These are phyloP conservation scores for Cucurbita ficifolia DNA, from an alignment of 306 rosid species.

Conservation along the genomic window DNA sequence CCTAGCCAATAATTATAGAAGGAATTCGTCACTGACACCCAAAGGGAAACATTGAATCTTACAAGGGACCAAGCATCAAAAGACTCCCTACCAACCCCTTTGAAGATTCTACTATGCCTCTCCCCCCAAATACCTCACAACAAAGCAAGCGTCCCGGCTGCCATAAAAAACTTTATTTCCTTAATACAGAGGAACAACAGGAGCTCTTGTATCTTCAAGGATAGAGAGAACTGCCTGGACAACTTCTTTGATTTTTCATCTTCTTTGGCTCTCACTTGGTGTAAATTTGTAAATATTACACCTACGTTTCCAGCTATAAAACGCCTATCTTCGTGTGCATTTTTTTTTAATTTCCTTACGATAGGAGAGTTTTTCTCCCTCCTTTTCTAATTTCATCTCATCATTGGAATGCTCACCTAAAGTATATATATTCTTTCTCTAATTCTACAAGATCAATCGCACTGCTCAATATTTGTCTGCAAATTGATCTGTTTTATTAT, in stretches of 20 bases:
- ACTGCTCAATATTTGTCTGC: not conserved
- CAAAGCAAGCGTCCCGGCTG: not conserved
- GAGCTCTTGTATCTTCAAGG: not conserved
- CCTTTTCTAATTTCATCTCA: not conserved
- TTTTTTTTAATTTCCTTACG: not conserved
- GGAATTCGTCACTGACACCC: too few relatives aligned
- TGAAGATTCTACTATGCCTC: not conserved
- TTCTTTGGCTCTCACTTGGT: not conserved
- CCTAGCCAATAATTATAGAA: too few relatives aligned
- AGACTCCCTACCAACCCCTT: not conserved
- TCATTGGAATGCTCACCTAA: not conserved
- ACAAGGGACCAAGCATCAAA: not conserved
- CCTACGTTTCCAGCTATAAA: not conserved
- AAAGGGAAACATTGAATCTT: not conserved
- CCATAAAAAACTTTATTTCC: not conserved
- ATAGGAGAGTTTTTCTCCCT: not conserved
- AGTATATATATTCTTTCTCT: not conserved
- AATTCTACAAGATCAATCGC: not conserved
- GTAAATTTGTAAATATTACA: not conserved
- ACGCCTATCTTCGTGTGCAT: not conserved
- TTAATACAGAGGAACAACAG: not conserved
- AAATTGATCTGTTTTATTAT: not conserved
- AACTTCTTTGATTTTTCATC: not conserved
- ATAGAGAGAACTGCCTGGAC: not conserved
- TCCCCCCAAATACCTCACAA: not conserved